Base-by-base conservation (phyloP, 768 basidiomycete genomes). In the Chlorophyllum brunneum region DNA sequence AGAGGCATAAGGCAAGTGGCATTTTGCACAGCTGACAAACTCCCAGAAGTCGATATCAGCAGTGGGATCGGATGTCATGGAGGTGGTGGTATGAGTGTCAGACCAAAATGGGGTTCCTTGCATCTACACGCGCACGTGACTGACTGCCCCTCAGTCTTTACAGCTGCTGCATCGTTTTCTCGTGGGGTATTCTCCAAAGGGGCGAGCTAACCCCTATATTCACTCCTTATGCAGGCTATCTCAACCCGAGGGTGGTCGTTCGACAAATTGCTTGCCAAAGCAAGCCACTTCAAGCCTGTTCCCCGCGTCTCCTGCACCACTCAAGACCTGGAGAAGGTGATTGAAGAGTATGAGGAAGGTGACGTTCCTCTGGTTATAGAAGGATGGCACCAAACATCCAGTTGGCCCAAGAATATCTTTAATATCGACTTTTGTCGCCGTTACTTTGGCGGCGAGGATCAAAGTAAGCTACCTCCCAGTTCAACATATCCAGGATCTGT, bases 31-130 rank as follows among this genome's bases (percentile, higher is more conserved):
- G 48, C 69, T 67, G 5, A 90, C 83, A 56, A 88, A 90, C 39
- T 90, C 85, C 90, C 91, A 93, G 64, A 89, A 86, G 57, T 86
- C 83, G 51, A 80, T 74, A 10, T 77, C 75, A 6, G 65, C 18
- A 8, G 2, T 23, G 5, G 43, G 42, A 15, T 62, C 60, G 6
- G 70, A 65, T 22, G 66, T 30, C 46, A 66, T 65, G 20, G 78
- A 75, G 77, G 29, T 16, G 8, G 31, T 13, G 16, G 29, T 8
- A 13, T 9, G 23, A 40, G 29, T 31, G 24, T n/a, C 22, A 10
- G 34, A 29, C 3, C 24, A 11, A 3, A 8, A 16, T 8, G 41
- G 18, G 23, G 31, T 11, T 10, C 13, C 30, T 15, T 7, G 27
- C n/a, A n/a, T n/a, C n/a, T 29, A 42, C 26, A 34, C 29, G 9